Percentiles rank a stretch among this genome's conserved stretches.
Conservation (phyloP, 306 rosid genomes). For the Citrullus colocynthis region DNA sequence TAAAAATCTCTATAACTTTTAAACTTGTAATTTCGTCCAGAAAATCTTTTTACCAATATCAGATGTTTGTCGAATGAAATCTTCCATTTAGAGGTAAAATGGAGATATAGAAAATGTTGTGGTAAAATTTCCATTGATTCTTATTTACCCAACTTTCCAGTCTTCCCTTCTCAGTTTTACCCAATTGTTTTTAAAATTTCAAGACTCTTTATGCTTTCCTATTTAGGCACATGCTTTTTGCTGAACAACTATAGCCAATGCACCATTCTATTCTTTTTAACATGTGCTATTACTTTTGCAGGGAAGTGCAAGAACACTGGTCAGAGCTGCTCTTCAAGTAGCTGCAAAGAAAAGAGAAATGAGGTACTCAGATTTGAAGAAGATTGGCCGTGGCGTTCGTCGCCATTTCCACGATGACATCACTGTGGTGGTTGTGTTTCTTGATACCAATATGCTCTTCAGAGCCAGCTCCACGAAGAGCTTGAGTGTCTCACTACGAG, state of each 20-base stretch:
- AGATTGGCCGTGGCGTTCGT: slow-evolving; percentile 92
- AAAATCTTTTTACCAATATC: background rate
- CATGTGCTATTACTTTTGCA: slow-evolving; percentile 30
- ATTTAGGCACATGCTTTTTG: background rate
- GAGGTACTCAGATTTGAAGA: slow-evolving; percentile 95
- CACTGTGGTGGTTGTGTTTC: slow-evolving; percentile 80
- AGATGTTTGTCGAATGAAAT: too few relatives aligned
- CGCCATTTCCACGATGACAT: slow-evolving; percentile 98
- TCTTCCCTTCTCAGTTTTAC: background rate
- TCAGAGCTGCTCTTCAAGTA: slow-evolving; percentile 70
- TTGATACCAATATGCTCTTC: slow-evolving; percentile 60
- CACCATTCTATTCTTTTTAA: too few relatives aligned
- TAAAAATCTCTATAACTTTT: background rate
- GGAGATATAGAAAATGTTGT: too few relatives aligned
- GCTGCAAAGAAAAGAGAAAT: slow-evolving; percentile 98
- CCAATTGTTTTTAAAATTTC: background rate
- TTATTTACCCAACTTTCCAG: background rate
- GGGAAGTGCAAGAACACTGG: slow-evolving; percentile 93
- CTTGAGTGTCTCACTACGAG: slow-evolving; percentile 57
- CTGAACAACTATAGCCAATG: background rate
- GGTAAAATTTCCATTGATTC: too few relatives aligned
- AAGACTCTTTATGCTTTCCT: background rate
- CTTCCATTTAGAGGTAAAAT: too few relatives aligned
- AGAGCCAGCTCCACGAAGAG: slow-evolving; percentile 61
- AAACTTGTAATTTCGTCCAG: background rate